These are phyloP conservation scores for Heterobasidion irregulare DNA, from an alignment of 1,284 basidiomycete species.

Conservation along the genomic window DNA sequence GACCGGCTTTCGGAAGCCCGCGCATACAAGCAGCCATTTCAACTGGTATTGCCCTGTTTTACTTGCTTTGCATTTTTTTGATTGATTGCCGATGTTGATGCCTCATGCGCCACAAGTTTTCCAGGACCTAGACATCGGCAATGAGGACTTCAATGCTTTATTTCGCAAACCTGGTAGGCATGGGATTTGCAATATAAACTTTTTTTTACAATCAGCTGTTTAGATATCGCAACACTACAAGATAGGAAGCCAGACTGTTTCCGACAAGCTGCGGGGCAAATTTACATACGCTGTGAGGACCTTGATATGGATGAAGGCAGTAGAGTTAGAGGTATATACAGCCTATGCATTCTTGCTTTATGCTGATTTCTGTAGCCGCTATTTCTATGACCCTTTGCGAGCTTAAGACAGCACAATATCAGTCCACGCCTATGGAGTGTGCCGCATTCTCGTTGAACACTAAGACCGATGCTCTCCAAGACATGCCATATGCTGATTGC, in stretches of 20 bases:
- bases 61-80: too few relatives aligned
- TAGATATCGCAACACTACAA: neutral
- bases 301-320: constrained; percentile 52
- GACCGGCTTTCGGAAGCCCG: neutral
- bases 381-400: constrained; percentile 74
- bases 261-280: constrained; percentile 35
- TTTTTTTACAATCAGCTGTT: neutral
- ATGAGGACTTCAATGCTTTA: neutral
- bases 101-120: neutral
- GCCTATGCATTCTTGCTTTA: constrained; percentile 8
- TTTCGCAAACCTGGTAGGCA: neutral
- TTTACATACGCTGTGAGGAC: constrained; percentile 43
- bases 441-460: constrained; percentile 25
- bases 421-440: constrained; percentile 63
- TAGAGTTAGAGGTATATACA: constrained; percentile 38
- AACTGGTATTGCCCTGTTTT: neutral
- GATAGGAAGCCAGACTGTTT: constrained; percentile 56
- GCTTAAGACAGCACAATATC: constrained; percentile 57
- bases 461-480: constrained; percentile 10
- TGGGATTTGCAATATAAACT: neutral
- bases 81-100: too few relatives aligned
- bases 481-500: constrained; percentile 32
- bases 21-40: neutral
- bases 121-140: neutral
- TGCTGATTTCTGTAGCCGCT: constrained; percentile 38